Evolutionary conservation across 192 early-diverging fungal genomes (phyloP), one percentile per base, ranked within the genome.

Genomic region (Podila epicladia): DNA sequence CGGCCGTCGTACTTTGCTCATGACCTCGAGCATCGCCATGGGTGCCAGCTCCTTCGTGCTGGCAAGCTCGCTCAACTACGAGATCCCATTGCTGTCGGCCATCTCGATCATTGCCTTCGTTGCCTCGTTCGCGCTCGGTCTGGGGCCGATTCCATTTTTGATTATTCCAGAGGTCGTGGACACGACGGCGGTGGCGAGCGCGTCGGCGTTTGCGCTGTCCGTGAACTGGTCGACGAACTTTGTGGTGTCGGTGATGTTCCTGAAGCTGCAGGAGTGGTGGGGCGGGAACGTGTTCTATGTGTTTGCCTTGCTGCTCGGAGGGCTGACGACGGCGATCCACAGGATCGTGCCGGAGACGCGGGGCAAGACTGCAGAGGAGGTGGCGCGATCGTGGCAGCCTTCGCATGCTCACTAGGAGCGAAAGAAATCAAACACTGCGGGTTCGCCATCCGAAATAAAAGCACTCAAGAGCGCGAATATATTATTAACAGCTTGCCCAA

Each of bases 121-220:
- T 19, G 94, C 89, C 2, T 74, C 89, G 12, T 97, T 92, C 87
- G 94, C 89, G 12, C 85, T 93, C 69, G 96, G 88, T 51, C 76
- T 91, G 9, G 96, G 96, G 5, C 92, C 93, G n/a, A 94, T 97
- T 63, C 93, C 96, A 3, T 97, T 93, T 55, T 66, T 94, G 32
- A 90, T 91, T 20, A 89, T 90, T 8, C 91, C 92, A 19, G 93
- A 94, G 82, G 67, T 94, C 17, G 88, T 94, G 2, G 92, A 92
- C n/a, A 92, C 91, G 24, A 77, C 82, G 24, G 92, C 87, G 0
- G 86, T 89, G 6, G 89, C 91, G 22, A 90, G 87, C 67, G 92
- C 93, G 2, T 85, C 87, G 26, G 89, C 91, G 3, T 65, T 92
- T 67, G 91, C 89, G 4, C 70, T 92, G 19, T 85, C 92, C 1